Conservation (phyloP, 257 asterid genomes). For the Nicotiana otophora region DNA sequence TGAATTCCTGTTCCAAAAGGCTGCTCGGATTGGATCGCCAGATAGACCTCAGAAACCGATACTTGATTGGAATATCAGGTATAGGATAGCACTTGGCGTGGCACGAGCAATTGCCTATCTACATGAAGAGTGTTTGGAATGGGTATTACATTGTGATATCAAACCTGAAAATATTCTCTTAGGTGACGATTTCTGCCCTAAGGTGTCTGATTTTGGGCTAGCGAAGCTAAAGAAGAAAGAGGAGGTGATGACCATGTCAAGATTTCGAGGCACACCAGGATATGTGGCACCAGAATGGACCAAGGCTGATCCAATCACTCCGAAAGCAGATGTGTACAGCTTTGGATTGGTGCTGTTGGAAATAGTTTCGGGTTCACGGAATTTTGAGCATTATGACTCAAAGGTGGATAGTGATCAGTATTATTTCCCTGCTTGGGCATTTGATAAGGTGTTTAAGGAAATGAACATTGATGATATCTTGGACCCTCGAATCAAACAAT, state of each 20-base stretch:
- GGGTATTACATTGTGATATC: slow-evolving; percentile 89
- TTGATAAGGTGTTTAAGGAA: slow-evolving; percentile 62
- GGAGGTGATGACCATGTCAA: slow-evolving; percentile 52
- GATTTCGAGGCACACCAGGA: slow-evolving; percentile 70
- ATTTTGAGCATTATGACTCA: slow-evolving; percentile 37
- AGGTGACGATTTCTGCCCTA: slow-evolving; percentile 87
- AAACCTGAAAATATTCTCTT: slow-evolving; percentile 85
- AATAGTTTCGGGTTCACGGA: slow-evolving; percentile 68
- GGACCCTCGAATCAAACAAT: slow-evolving; percentile 56
- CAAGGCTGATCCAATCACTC: slow-evolving; percentile 56
- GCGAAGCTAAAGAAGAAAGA: slow-evolving; percentile 81
- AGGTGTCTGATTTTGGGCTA: slow-evolving; percentile 82
- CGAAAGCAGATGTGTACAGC: slow-evolving; percentile 82
- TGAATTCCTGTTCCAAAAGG: slow-evolving; percentile 60
- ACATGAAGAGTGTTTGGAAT: slow-evolving; percentile 88
- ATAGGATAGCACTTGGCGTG: slow-evolving; percentile 78
- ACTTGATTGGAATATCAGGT: slow-evolving; percentile 74
- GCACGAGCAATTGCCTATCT: slow-evolving; percentile 86
- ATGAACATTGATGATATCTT: slow-evolving; percentile 64
- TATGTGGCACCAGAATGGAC: slow-evolving; percentile 92
- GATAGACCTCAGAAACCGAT: slow-evolving; percentile 27
- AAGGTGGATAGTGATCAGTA: slow-evolving; percentile 63
- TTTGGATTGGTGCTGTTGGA: slow-evolving; percentile 76
- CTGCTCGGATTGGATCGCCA: slow-evolving; percentile 15
- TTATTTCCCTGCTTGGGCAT: slow-evolving; percentile 80